Base-by-base conservation (phyloP, 2,329 filamentous ascomycete genomes). In the Curvularia spicifera region DNA sequence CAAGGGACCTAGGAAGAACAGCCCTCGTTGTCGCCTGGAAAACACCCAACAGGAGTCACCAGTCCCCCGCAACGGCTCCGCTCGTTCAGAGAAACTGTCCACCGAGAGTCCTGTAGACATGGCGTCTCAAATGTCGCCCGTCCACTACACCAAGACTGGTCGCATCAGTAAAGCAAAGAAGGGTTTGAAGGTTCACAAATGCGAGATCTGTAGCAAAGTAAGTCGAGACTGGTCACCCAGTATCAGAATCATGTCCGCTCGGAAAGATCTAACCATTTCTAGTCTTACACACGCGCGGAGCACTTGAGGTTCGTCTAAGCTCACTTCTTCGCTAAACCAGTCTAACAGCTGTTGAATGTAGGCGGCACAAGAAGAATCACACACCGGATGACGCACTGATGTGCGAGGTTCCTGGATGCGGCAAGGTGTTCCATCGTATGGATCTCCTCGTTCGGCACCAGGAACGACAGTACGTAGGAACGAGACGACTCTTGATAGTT, bases 111-210 rank as follows among this genome's bases (percentile, higher is more conserved):
- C 76, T 50, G 65, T 64, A 20, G 68, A 71, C 31, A 72, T 70
- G 65, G 55, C 64, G 44, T 70, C 68, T 39, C 68, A 72, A 31
- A 56, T 68, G 31, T 55, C 59, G 35, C 64, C 74, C 15, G 69
- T 79, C 53, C 72, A 76, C 56, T 80, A 78, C 64, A 82, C 80
- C 20, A 76, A 74, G 60, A 82, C 80, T 26, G 80, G 80, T 20
- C 74, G 80, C 28, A 76, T 82, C 50, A 81, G 78, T 57, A 82
- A 81, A 68, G 80, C 80, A 6, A 78, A 79, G 63, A 82, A 82
- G 59, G 80, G 80, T 13, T 53, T 78, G 40, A 78, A 79, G 60
- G 76, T 81, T 20, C 80, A 82, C 59, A 69, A 76, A 43, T 81
- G 80, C 63, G 75, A 79, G n/a, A 54, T 53, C 33, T 82, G 80